Evolutionary conservation across 768 basidiomycete genomes (phyloP).

Genomic region (Lentinula sp.): DNA sequence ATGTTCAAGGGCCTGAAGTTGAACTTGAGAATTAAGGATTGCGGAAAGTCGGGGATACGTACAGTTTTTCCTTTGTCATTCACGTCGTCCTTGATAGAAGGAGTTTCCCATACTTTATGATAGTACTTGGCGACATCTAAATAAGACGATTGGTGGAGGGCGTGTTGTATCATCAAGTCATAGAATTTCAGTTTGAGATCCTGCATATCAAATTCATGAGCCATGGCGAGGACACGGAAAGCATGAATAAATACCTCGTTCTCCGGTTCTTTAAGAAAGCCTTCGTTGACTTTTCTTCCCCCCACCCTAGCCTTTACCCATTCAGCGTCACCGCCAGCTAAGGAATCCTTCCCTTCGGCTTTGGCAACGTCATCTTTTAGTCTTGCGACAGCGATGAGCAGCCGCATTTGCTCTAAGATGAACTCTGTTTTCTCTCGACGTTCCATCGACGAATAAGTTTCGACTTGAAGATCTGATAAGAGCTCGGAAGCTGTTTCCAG

Average conservation of each 20-base stretch:
- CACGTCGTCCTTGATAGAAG: constrained; percentile 83
- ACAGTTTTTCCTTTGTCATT: constrained; percentile 64
- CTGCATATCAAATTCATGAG: constrained; percentile 29
- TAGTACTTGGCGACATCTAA: constrained; percentile 94
- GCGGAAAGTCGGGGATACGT: constrained; percentile 18
- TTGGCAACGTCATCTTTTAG: constrained; percentile 62
- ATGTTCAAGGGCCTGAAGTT: constrained; percentile 77
- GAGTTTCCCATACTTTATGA: constrained; percentile 96
- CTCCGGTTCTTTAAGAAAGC: constrained; percentile 81
- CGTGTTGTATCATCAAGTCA: constrained; percentile 93
- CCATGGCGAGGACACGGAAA: background rate
- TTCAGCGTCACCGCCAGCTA: constrained; percentile 76
- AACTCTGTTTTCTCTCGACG: constrained; percentile 97
- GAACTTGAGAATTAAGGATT: background rate
- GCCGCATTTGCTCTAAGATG: constrained; percentile 94
- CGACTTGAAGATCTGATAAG: constrained; percentile 92
- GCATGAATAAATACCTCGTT: constrained; percentile 60
- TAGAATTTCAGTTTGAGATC: constrained; percentile 95
- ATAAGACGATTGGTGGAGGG: constrained; percentile 77
- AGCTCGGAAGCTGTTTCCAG: constrained; percentile 86
- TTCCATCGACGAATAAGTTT: constrained; percentile 99
- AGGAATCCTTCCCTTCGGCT: constrained; percentile 44
- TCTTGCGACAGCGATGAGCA: constrained; percentile 72
- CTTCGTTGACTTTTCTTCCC: constrained; percentile 89
- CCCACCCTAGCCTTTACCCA: constrained; percentile 93